Base-by-base conservation (phyloP, 2,329 filamentous ascomycete species). In the Alternaria burnsii region DNA sequence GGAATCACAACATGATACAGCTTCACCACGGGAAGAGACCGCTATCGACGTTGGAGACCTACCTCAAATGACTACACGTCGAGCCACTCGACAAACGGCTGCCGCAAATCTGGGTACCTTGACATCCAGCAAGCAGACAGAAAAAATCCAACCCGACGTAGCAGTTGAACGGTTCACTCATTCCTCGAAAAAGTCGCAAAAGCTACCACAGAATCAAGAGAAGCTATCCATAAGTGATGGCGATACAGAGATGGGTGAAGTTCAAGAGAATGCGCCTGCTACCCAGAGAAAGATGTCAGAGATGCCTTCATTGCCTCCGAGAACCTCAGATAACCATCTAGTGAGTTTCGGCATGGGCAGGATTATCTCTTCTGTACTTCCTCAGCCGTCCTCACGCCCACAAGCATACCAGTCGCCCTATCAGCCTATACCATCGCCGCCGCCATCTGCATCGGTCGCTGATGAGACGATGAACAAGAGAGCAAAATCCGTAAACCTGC, bases 61-160 rank as follows among this genome's bases (percentile, higher is more conserved):
- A 4, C 50, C 57, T 14, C 59, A 58, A 18, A 61, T 59, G 52
- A 26, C 52, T 32, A 66, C 67, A 5, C 62, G 67, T 20, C 67
- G 61, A 55, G 60, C 57, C n/a, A 61, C 63, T 9, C 59, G 68
- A 22, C 61, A 47, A 18, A 66, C 62, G 20, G 59, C 52, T n/a
- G 46, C 43, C 9, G 42, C 53, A 3, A 53, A 48, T 11, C 24
- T 40, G 11, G 40, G 30, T 6, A n/a, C 20, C 18, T 8, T 40
- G 10, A 16, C 22, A 18, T n/a, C 30, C 9, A 36, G 7, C 10
- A 41, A 44, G 3, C 24, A 40, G 7, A 40, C 12, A 18, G 32
- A 16, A 26, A 43, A 42, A 0, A 2, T 9, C 1, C 22, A 38
- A 14, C 38, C 34, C 3, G 22, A 50, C 14, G 46, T 30, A 36